phyloP scores from a whole-genome alignment of 495 filamentous ascomycete genomes.

The Hypoxylon intermedium region DNA sequence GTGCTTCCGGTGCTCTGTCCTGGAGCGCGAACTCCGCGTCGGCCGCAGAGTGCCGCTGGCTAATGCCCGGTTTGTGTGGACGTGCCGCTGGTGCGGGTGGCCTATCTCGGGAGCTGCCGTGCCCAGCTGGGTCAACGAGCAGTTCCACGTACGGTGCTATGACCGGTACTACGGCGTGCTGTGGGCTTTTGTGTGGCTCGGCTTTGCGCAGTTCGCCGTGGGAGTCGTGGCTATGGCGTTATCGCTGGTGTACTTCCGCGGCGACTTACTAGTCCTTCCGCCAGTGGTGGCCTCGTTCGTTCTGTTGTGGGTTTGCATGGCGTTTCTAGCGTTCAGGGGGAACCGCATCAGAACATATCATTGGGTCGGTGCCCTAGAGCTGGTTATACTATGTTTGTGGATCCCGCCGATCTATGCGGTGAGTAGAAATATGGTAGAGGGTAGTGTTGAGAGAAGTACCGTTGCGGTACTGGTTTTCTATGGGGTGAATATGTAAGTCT shows the following conservation, averaged over 20 bases:
- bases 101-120: too few relatives aligned
- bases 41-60: too few relatives aligned
- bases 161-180: conserved; percentile 36
- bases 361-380: conserved; percentile 35
- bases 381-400: conserved; percentile 42
- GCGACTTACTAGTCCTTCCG: conserved; percentile 31
- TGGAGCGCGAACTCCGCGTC: too few relatives aligned
- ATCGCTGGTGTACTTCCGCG: conserved; percentile 38
- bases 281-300: conserved; percentile 43
- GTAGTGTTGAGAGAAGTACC: conserved; percentile 1
- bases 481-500: conserved; percentile 38
- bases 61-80: too few relatives aligned
- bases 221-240: conserved; percentile 36
- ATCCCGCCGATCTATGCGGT: conserved; percentile 39
- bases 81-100: too few relatives aligned
- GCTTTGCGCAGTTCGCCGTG: conserved; percentile 39
- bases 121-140: conserved; percentile 17
- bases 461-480: conserved; percentile 33
- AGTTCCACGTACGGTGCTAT: conserved; percentile 42
- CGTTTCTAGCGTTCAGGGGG: conserved; percentile 14
- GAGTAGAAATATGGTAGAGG: conserved; percentile 3
- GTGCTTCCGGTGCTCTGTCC: too few relatives aligned
- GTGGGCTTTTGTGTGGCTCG: conserved; percentile 15
- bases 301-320: conserved; percentile 37
- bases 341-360: conserved; percentile 27